Conservation (phyloP, 225 moss, liverwort and hornwort genomes). For the Anthoceros angustus region DNA sequence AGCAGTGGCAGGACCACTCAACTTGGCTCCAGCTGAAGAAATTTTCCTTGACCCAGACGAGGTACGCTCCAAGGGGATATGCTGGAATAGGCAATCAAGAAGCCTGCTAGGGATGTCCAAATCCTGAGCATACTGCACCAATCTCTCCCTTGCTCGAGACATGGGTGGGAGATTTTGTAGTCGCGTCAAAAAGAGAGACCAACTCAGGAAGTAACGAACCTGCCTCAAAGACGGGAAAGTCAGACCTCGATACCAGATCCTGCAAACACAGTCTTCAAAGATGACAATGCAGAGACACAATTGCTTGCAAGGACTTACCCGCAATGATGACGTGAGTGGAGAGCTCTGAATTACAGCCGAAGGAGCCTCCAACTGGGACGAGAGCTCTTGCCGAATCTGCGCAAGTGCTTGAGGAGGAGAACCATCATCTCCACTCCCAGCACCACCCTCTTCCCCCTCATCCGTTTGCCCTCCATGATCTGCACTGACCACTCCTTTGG, state of each 20-base stretch:
- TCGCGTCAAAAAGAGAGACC: slow-evolving; percentile 77
- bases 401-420: slow-evolving; percentile 28
- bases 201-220: slow-evolving; percentile 78
- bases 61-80: slow-evolving; percentile 64
- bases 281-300: not conserved
- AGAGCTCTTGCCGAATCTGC: slow-evolving; percentile 68
- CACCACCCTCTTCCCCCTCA: slow-evolving; percentile 33
- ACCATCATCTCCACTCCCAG: slow-evolving; percentile 22
- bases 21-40: slow-evolving; percentile 23
- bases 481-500: slow-evolving; percentile 34
- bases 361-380: slow-evolving; percentile 37
- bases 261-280: not conserved
- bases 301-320: slow-evolving; percentile 25
- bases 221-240: slow-evolving; percentile 16
- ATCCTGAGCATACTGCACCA: slow-evolving; percentile 73
- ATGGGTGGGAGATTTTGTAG: slow-evolving; percentile 52
- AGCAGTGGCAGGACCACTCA: slow-evolving; percentile 42
- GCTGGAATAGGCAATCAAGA: slow-evolving; percentile 82
- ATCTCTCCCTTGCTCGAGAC: slow-evolving; percentile 59
- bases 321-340: slow-evolving; percentile 47
- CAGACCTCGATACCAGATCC: not conserved
- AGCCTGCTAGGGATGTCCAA: slow-evolving; percentile 54
- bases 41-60: slow-evolving; percentile 41
- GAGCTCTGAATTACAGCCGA: slow-evolving; percentile 26
- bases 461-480: slow-evolving; percentile 16